Evolutionary conservation across 768 basidiomycete genomes (phyloP), one percentile per base, ranked within the genome.

Genomic region (Kwoniella sp.): DNA sequence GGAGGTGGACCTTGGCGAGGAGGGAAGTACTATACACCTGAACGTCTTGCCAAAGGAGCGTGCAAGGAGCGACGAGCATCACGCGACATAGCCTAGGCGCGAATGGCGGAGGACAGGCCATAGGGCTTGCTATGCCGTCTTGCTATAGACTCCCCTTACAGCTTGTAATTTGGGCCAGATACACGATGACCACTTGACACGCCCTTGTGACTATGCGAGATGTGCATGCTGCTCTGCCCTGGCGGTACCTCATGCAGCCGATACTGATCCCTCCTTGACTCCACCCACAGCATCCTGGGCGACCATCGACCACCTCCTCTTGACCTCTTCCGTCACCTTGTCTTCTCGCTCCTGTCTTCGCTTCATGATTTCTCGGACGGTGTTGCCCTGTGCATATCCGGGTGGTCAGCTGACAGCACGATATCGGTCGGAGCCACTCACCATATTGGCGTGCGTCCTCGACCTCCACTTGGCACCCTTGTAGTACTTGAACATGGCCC

Each of bases 331-430:
- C 17, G 40, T 39, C n/a, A 51, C 53, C 39, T 46, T 48, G 9
- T 36, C 49, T 28, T 50, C 59, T 75, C 57, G 71, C 73, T 49
- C 75, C 63, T 51, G 80, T 61, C 34, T 72, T 74, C 28, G 70
- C 64, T 60, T 78, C 79, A 81, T 78, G 32, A 83, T 79, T 39
- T 76, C 76, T 49, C 77, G 76, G 46, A 83, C 51, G 45, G 82
- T 81, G 60, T 81, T 79, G 27, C 69, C 69, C 69, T 71, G 40
- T n/a, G n/a, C n/a, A n/a, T n/a, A 36, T 17, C 3, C 47, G n/a
- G 27, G 1, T 12, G 14, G 10, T 49, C 23, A 39, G 23, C 36
- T n/a, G 20, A 31, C 12, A 43, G 20, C 15, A 28, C 26, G 28
- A 23, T 20, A 55, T 6, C 5, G 23, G 27, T 29, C 17, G 9